Conservation (phyloP, 352 stramenopile species). For the Chrysophaeum taylorii region DNA sequence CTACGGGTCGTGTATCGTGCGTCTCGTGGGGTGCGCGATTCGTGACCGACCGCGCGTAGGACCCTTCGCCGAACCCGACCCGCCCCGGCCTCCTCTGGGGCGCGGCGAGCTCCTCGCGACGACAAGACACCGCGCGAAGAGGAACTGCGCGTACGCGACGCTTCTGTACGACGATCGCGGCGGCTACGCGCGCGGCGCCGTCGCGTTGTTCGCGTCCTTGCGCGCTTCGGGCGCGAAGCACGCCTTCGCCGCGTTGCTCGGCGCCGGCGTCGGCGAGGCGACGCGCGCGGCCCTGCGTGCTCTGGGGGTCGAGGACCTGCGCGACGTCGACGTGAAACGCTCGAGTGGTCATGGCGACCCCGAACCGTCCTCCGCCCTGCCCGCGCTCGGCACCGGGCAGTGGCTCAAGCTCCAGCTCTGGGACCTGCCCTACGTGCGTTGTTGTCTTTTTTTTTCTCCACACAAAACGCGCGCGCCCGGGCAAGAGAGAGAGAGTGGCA, state of each 20-base stretch:
- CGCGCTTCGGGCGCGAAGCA: background rate
- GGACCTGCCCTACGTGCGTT: background rate
- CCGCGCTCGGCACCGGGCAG: background rate
- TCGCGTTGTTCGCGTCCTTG: background rate
- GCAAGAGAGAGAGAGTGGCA: too few species aligned
- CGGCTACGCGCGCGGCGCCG: background rate
- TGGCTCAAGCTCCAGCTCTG: constrained; percentile 6
- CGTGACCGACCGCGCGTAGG: too few species aligned
- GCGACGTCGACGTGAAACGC: background rate
- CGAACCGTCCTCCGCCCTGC: background rate
- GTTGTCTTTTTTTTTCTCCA: too few species aligned
- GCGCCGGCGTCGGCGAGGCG: background rate
- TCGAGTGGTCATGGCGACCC: background rate
- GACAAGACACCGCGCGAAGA: background rate
- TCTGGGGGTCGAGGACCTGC: background rate
- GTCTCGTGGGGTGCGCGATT: too few species aligned
- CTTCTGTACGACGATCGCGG: background rate
- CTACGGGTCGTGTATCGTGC: background rate
- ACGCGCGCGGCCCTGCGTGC: background rate
- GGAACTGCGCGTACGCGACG: background rate
- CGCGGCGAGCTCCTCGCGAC: background rate
- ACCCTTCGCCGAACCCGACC: background rate
- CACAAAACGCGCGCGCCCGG: too few species aligned
- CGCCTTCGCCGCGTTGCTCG: background rate
- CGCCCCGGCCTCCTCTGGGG: background rate